Evolutionary conservation across 1,284 basidiomycete genomes (phyloP).

Genomic region (Fomitiporia mediterranea): DNA sequence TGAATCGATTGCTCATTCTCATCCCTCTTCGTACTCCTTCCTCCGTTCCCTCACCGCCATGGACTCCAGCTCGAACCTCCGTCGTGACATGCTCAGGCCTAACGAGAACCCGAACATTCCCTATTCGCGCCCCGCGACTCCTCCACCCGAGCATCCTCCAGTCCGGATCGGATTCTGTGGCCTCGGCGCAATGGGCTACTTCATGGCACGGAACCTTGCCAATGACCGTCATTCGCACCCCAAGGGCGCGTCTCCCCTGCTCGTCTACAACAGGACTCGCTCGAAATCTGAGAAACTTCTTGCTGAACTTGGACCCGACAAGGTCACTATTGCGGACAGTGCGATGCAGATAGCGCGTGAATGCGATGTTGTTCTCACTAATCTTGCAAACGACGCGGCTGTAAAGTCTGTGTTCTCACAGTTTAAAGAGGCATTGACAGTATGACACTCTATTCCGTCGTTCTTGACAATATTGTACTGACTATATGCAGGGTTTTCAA

Average conservation of each 20-base stretch:
- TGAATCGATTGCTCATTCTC: no score
- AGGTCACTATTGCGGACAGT: conserved; percentile 49
- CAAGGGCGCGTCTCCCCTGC: conserved; percentile 39
- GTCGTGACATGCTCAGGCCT: conserved; percentile 17
- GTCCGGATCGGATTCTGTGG: conserved; percentile 59
- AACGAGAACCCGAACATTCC: conserved; percentile 43
- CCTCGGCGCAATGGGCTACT: conserved; percentile 64
- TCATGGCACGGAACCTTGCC: conserved; percentile 75
- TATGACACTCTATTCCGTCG: conserved; percentile 29
- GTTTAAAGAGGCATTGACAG: conserved; percentile 56
- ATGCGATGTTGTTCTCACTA: conserved; percentile 81
- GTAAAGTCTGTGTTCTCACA: conserved; percentile 65
- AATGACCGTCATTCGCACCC: conserved; percentile 39
- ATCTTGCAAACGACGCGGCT: conserved; percentile 68
- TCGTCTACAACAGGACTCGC: conserved; percentile 65
- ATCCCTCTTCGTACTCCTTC: neutral
- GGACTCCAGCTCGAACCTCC: conserved; percentile 6
- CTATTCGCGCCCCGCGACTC: conserved; percentile 56
- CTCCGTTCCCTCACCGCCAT: neutral
- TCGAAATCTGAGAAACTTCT: conserved; percentile 55
- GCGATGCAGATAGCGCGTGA: conserved; percentile 54
- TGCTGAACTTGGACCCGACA: conserved; percentile 47
- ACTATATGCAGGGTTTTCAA: conserved; percentile 15
- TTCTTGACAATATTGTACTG: neutral
- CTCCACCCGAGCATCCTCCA: conserved; percentile 30